A percentile compares a stretch with the other conserved stretches of the same genome.
Conservation (phyloP, 202 grass and related monocot genomes). For the Eragrostis tef region DNA sequence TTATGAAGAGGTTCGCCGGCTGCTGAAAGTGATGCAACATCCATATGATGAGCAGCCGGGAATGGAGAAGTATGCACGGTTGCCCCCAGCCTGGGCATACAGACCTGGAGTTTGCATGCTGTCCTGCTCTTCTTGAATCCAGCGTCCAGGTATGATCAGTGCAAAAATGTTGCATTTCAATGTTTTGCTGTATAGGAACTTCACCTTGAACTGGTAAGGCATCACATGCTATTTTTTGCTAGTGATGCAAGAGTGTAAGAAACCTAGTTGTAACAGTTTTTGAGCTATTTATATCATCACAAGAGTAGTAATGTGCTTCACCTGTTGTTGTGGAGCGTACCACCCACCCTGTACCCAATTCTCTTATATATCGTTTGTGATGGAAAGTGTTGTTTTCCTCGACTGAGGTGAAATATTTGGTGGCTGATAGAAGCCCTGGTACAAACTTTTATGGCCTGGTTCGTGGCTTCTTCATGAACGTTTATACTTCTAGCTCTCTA, state of each 20-base stretch:
- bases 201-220: slow-evolving; percentile 18
- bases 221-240: slow-evolving; percentile 45
- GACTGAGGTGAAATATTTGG: background rate
- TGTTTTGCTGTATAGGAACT: slow-evolving; percentile 38
- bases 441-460: background rate
- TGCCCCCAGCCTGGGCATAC: slow-evolving; percentile 96
- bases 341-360: background rate
- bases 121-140: slow-evolving; percentile 85
- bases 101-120: slow-evolving; percentile 95
- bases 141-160: background rate
- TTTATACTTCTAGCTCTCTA: background rate
- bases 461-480: background rate
- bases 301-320: background rate
- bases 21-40: slow-evolving; percentile 79
- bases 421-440: background rate
- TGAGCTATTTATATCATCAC: background rate
- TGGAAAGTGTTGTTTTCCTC: background rate
- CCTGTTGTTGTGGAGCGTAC: background rate
- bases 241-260: slow-evolving; percentile 11
- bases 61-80: slow-evolving; percentile 89
- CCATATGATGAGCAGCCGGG: slow-evolving; percentile 84
- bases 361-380: background rate
- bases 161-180: background rate
- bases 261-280: slow-evolving; percentile 13
- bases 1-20: slow-evolving; percentile 64